These are phyloP conservation scores for Musa beccarii DNA, from an alignment of 176 grass and related monocot genomes.

Conservation along the genomic window DNA sequence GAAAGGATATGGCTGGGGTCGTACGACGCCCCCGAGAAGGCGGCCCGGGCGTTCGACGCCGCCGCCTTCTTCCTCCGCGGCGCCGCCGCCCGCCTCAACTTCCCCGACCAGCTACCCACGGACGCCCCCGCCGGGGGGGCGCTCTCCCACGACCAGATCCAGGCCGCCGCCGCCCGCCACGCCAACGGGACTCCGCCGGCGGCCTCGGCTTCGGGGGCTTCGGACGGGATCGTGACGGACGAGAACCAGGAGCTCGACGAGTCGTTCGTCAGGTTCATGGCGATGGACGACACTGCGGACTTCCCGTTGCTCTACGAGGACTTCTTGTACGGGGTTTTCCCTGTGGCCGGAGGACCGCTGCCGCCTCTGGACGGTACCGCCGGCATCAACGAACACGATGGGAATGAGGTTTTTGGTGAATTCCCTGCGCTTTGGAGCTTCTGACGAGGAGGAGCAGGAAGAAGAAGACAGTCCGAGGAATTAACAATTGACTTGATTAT, in stretches of 20 bases:
- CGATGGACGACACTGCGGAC: not conserved
- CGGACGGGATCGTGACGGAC: not conserved
- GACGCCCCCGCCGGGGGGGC: not conserved
- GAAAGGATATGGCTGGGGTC: conserved; percentile 11
- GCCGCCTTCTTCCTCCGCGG: conserved; percentile 7
- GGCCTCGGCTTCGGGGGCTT: not conserved
- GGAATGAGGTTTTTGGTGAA: not conserved
- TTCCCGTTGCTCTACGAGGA: not conserved
- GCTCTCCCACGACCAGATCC: not conserved
- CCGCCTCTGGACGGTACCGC: not conserved
- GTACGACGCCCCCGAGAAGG: conserved; percentile 9
- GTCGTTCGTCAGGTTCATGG: not conserved
- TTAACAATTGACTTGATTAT: no score
- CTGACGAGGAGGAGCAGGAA: not conserved
- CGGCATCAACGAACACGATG: not conserved
- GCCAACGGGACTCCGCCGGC: not conserved
- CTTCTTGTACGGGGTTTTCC: not conserved
- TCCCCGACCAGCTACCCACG: not conserved
- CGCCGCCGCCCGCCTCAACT: not conserved
- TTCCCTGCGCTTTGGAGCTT: conserved; percentile 15
- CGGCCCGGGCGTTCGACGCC: conserved; percentile 10
- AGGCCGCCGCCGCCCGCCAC: conserved; percentile 1
- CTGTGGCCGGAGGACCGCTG: not conserved
- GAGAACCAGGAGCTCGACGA: not conserved
- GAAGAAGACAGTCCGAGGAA: no score